Evolutionary conservation across 495 filamentous ascomycete species (phyloP), one percentile per base, ranked within the genome.

Genomic region (Viridothelium virens): DNA sequence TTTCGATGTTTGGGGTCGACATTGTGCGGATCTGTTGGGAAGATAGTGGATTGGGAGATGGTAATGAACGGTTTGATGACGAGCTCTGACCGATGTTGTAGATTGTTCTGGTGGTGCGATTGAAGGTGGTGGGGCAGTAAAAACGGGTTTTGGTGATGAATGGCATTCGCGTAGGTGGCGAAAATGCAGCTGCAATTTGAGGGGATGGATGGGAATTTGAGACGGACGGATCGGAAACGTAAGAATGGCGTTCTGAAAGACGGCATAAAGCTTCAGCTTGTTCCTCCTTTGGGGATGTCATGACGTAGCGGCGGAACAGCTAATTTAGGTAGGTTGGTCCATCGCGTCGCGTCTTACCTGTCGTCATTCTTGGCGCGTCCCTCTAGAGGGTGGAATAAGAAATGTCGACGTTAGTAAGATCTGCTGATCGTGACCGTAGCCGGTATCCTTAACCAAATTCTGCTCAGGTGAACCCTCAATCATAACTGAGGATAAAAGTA

Each of bases 1-100:
- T 81, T 66, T 80, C 78, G 63, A 85, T 77, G 25, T 69, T 71
- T 41, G 53, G 53, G 6, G 25, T 59, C 53, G 53, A 59, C 36
- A 66, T 66, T 16, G 65, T 39, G 65, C 65, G 65, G 25, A 65
- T 36, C 31, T 59, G 53, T 0, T 36, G 53, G 5, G 18, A 31
- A 33, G 53, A 34, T 7, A 5, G 31, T 7, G 53, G 14, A 59
- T 53, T 53, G 18, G 48, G 48, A 16, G 53, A 18, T 34, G 53
- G 53, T 34, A 59, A 36, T 18, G 53, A 18, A 18, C 53, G 53
- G 18, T 18, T 36, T 34, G 38, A 16, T 34, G 34, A 16, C 38
- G 63, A 41, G 63, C 34, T 63, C 44, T 18, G 56, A 38, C 25
- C 31, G 61, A 63, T 36, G 25, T 36, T 61, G 9, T 38, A 61